A percentile compares a stretch with the other conserved stretches of the same genome.
Evolutionary conservation across 2,329 filamentous ascomycete genomes (phyloP).

Genomic region (Alternaria novae-zelandiae): DNA sequence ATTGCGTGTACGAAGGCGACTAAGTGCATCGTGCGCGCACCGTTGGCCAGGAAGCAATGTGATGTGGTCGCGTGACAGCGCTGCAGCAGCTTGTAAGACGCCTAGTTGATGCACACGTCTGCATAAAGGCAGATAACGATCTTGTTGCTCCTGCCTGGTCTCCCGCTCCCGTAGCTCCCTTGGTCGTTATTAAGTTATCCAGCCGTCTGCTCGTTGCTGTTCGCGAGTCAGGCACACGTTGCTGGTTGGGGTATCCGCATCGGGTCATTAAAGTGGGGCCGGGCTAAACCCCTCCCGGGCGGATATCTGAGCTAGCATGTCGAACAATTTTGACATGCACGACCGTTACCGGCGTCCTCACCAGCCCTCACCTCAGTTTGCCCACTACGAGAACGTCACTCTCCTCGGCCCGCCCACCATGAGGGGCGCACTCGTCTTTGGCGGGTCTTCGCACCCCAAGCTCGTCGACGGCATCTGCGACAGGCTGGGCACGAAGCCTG

Average conservation of each 20-base stretch:
- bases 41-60: conserved; percentile 21
- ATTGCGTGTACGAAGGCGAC: conserved; percentile 42
- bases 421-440: conserved; percentile 72
- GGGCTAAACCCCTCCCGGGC: conserved; percentile 8
- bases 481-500: conserved; percentile 65
- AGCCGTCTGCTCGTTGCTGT: background rate
- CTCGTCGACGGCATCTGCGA: conserved; percentile 72
- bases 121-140: conserved; percentile 13
- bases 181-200: background rate
- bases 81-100: conserved; percentile 32
- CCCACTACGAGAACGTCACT: conserved; percentile 37
- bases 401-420: conserved; percentile 55
- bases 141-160: background rate
- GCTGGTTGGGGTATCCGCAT: conserved; percentile 1
- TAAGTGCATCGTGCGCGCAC: conserved; percentile 38
- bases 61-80: conserved; percentile 41
- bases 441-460: conserved; percentile 68
- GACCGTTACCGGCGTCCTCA: conserved; percentile 15
- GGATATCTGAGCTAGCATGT: conserved; percentile 22
- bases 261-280: conserved; percentile 6
- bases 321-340: conserved; percentile 32
- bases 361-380: conserved; percentile 23
- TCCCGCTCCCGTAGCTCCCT: background rate
- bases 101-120: conserved; percentile 5
- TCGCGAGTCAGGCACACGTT: conserved; percentile 14